Evolutionary conservation across 352 stramenopile species (phyloP).

Genomic region (Globisporangium echinulatum): DNA sequence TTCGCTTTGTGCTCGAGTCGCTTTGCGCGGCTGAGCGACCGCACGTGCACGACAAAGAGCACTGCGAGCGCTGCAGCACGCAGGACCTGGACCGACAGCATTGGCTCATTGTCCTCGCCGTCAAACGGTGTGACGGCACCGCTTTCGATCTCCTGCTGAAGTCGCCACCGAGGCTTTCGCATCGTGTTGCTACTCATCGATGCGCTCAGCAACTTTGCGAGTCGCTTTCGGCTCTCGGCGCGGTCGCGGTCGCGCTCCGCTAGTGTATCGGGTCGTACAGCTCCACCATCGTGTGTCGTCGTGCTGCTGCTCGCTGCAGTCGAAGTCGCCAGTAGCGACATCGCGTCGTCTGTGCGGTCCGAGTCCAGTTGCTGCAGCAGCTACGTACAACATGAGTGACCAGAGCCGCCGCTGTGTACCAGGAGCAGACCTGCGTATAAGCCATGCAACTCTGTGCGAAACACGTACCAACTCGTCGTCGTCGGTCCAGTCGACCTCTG

Average conservation of each 20-base stretch:
- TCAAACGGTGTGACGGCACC: slow-evolving; percentile 23
- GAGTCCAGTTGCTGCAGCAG: slow-evolving; percentile 29
- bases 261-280: background rate
- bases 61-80: slow-evolving; percentile 30
- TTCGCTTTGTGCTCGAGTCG: slow-evolving; percentile 32
- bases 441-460: too few relatives aligned
- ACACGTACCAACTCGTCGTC: slow-evolving; percentile 39
- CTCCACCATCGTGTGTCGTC: background rate
- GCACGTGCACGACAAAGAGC: slow-evolving; percentile 18
- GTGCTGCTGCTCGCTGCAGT: background rate
- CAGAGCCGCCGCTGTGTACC: too few relatives aligned
- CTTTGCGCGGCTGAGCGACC: slow-evolving; percentile 26
- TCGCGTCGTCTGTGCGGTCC: slow-evolving; percentile 1
- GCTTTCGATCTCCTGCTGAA: slow-evolving; percentile 28
- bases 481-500: slow-evolving; percentile 49
- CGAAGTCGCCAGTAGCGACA: background rate
- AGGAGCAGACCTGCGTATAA: too few relatives aligned
- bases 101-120: slow-evolving; percentile 15
- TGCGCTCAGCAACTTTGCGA: slow-evolving; percentile 31
- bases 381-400: slow-evolving; percentile 9
- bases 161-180: slow-evolving; percentile 42
- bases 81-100: slow-evolving; percentile 33
- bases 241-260: slow-evolving; percentile 25
- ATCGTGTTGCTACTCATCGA: slow-evolving; percentile 20
- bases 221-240: slow-evolving; percentile 31